phyloP scores from a whole-genome alignment of 75 land plant genomes.

The Cupressus sempervirens region DNA sequence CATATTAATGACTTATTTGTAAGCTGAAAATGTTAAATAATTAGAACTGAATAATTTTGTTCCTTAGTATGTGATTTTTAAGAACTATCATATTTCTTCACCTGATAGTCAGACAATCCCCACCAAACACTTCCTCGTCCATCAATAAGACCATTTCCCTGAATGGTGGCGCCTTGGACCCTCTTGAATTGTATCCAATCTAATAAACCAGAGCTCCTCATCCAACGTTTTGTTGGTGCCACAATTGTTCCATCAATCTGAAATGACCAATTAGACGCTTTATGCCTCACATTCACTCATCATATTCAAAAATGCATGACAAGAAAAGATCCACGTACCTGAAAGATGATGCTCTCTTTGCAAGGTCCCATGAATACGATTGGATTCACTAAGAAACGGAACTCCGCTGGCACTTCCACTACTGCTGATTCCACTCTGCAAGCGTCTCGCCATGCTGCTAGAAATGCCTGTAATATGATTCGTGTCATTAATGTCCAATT shows the following conservation, averaged over 20 bases:
- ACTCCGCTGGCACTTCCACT: constrained; percentile 30
- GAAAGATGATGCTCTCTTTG: constrained; percentile 30
- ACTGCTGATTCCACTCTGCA: constrained; percentile 24
- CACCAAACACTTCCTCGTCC: constrained; percentile 42
- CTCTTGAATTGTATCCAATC: constrained; percentile 39
- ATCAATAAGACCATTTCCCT: constrained; percentile 27
- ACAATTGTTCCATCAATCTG: constrained; percentile 45
- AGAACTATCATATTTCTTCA: too few species aligned
- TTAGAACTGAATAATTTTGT: too few species aligned
- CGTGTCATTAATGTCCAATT: too few species aligned
- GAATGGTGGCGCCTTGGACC: constrained; percentile 20
- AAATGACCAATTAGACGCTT: not conserved
- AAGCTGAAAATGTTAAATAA: too few species aligned
- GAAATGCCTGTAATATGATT: constrained; percentile 24
- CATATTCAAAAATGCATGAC: too few species aligned
- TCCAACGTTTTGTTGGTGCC: constrained; percentile 21
- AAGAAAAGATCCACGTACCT: constrained; percentile 14
- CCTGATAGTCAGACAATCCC: not conserved
- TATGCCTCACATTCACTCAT: not conserved
- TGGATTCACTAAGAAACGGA: constrained; percentile 30
- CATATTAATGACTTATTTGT: too few species aligned
- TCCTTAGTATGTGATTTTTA: too few species aligned
- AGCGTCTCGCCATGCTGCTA: constrained; percentile 34
- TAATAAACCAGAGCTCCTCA: constrained; percentile 14
- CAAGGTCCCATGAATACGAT: constrained; percentile 38